Evolutionary conservation across 352 stramenopile genomes (phyloP), one percentile per base, ranked within the genome.

Genomic region (Thalassiosira exigua): DNA sequence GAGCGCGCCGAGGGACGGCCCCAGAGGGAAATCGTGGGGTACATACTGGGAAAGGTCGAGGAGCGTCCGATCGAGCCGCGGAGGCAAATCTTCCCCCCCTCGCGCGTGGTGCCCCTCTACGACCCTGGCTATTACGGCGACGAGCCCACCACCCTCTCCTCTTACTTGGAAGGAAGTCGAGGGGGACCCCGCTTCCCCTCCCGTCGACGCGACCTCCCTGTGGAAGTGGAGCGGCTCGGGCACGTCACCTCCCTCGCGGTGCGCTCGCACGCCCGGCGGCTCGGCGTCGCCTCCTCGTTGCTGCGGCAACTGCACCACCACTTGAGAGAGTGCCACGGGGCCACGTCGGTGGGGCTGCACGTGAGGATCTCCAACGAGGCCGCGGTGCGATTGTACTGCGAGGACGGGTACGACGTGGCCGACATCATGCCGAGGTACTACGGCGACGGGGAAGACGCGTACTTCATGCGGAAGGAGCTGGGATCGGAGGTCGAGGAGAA

Each of bases 171-270:
- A 2, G 56, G 22, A 0, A 60, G 75, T 50, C 29, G 44, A 21
- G 53, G 57, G n/a, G 67, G 44, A 32, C 9, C 51, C 27, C 36
- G 70, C 26, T 32, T 81, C 41, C 41, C 39, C 39, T 27, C 7
- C 7, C 7, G 36, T 7, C 36, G 14, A 44, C 7, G 36, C 7
- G 7, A 44, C 7, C 7, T 14, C 7, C n/a, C n/a, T n/a, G 36
- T 44, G 7, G 5, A 56, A 21, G 5, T 57, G 1, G 73, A 86
- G 70, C 79, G 41, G 44, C 48, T 87, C 0, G 92, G 92, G n/a
- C 92, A 96, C 64, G 88, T 96, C 0, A 96, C 90, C 1, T 91
- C 78, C 48, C 67, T 96, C 0, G 92, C 92, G 1, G 92, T 96
- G 0, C 67, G 86, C 42, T 77, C 85, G 12, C 77, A 88, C 33